Base-by-base conservation (phyloP, 495 filamentous ascomycete genomes). In the Cryomyces minteri region DNA sequence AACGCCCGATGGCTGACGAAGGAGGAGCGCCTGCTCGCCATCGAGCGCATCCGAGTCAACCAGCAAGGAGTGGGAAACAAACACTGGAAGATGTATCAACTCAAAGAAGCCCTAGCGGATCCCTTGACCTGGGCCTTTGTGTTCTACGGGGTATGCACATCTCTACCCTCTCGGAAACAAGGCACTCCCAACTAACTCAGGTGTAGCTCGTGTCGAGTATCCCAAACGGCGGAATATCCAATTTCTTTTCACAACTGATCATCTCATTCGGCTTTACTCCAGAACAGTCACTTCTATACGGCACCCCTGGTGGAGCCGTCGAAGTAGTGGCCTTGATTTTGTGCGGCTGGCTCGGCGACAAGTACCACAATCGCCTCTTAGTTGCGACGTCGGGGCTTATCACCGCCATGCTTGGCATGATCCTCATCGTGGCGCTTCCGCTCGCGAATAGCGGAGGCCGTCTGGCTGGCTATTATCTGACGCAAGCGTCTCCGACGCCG, bases 241-340 rank as follows among this genome's bases (percentile, higher is more conserved):
- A 82, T 48, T 86, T 83, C 59, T 84, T 84, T 62, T 76, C 67
- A 43, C 77, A 81, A 57, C 67, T 76, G 18, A 75, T 76, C 50
- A 67, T 70, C n/a, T 67, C 62, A 5, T 74, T 74, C 50, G 68
- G 69, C 12, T 73, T 67, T 58, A 76, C 76, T 1, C 51, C 66
- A 5, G 65, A 79, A 36, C 58, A 81, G 48, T 75, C 71, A 31
- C 66, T 84, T 4, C 71, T 84, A 14, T 71, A 80, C 44, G 79
- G 77, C 44, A 70, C 69, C 4, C 80, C 80, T 0, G 74, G 72
- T 38, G 80, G 80, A 1, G 77, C 69, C 4, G 65, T 84, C 5
- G 80, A 84, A 54, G 63, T 84, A 25, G 64, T 82, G 37, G 62
- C 70, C 0, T 63, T 83, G 2, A 57, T 82, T 5, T 45, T 65